A percentile compares a stretch with the other conserved stretches of the same genome.
phyloP scores from a whole-genome alignment of 352 stramenopile species.

The Pythium aristosporum region DNA sequence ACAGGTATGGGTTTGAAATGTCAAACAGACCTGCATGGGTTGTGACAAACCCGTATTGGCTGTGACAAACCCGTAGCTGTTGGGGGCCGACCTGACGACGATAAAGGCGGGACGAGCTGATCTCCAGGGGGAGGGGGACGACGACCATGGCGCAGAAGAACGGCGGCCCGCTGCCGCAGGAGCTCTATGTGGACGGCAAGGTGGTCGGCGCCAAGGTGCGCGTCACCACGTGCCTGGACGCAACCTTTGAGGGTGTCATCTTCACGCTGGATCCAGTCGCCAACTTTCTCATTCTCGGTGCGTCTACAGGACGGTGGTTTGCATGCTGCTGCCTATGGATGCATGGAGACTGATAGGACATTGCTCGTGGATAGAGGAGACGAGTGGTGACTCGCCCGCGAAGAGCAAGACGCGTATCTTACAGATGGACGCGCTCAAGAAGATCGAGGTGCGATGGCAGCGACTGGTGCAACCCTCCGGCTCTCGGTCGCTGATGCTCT shows the following conservation, averaged over 20 bases:
- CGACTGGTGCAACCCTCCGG: not conserved
- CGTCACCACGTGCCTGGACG: slow-evolving; percentile 49
- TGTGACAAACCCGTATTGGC: not conserved
- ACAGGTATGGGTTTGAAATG: slow-evolving; percentile 6
- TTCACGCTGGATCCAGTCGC: slow-evolving; percentile 79
- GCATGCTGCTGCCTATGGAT: not conserved
- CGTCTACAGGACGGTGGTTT: not conserved
- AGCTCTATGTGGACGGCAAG: slow-evolving; percentile 63
- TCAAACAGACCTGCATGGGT: not conserved
- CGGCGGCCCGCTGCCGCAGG: slow-evolving; percentile 36
- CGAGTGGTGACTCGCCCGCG: slow-evolving; percentile 27
- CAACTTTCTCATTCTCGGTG: slow-evolving; percentile 81
- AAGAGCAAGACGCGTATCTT: slow-evolving; percentile 79
- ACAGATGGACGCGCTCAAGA: slow-evolving; percentile 66
- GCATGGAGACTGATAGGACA: not conserved
- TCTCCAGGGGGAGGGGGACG: slow-evolving; percentile 3
- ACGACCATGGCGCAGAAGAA: slow-evolving; percentile 11
- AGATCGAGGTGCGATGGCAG: slow-evolving; percentile 44
- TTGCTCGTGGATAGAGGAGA: slow-evolving; percentile 41
- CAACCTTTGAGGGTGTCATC: slow-evolving; percentile 65
- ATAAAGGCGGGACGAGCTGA: slow-evolving; percentile 1
- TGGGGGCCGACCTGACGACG: slow-evolving; percentile 1
- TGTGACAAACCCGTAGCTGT: not conserved
- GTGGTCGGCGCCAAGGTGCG: slow-evolving; percentile 62
- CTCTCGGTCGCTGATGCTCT: not conserved